Conservation (phyloP, 2,329 filamentous ascomycete species). For the Purpureocillium takamizusanense region DNA sequence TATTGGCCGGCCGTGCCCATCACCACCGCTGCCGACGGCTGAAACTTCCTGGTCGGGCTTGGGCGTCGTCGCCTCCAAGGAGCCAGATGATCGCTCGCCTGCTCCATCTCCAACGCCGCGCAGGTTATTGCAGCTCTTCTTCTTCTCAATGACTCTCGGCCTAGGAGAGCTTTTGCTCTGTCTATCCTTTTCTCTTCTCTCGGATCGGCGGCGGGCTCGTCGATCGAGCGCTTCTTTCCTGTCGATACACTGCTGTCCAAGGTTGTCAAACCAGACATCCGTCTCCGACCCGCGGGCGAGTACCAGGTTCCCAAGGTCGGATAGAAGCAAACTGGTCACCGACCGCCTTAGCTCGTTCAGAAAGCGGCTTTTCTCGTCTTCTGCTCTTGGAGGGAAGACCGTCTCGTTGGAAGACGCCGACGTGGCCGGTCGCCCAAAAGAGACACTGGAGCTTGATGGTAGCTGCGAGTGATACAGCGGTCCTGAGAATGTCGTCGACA, state of each 20-base stretch:
- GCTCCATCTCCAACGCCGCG: constrained; percentile 37
- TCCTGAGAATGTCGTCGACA: constrained; percentile 40
- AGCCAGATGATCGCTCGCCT: constrained; percentile 26
- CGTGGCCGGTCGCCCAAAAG: constrained; percentile 51
- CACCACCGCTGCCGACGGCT: constrained; percentile 4
- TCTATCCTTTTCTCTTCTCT: constrained; percentile 33
- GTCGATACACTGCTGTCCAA: constrained; percentile 58
- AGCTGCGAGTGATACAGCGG: constrained; percentile 30
- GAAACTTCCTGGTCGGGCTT: constrained; percentile 32
- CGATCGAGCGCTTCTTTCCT: constrained; percentile 47
- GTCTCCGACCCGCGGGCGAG: constrained; percentile 90
- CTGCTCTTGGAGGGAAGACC: constrained; percentile 49
- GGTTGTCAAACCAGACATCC: constrained; percentile 71
- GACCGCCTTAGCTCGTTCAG: constrained; percentile 68
- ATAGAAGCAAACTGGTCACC: constrained; percentile 75
- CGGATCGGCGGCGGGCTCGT: constrained; percentile 29
- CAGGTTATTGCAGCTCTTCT: constrained; percentile 60
- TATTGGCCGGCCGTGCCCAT: constrained; percentile 7
- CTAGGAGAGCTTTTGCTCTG: constrained; percentile 33
- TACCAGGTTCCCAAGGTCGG: constrained; percentile 78
- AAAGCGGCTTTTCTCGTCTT: constrained; percentile 70
- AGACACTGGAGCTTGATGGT: constrained; percentile 36
- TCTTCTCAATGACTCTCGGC: constrained; percentile 50
- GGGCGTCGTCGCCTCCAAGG: constrained; percentile 25
- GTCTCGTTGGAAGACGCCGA: constrained; percentile 61